Base-by-base conservation (phyloP, 2,329 filamentous ascomycete species). In the Coniochaeta prunicola region DNA sequence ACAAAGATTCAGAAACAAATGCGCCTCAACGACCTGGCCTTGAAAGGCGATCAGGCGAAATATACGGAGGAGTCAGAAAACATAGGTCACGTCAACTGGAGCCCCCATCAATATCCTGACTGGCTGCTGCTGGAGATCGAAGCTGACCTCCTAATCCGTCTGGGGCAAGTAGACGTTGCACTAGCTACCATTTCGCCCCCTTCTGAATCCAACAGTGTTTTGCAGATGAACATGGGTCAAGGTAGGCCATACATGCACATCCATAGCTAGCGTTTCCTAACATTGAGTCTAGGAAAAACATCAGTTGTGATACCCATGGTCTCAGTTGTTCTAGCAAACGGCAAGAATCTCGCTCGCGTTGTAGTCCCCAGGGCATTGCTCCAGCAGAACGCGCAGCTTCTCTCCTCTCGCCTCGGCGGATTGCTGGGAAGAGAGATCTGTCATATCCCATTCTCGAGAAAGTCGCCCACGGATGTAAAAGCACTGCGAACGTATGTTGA, bases 71-170 rank as follows among this genome's bases (percentile, higher is more conserved):
- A 86, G 60, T 63, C 68, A 13, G 59, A 58, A 0, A 82, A 80
- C 55, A 33, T 38, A 0, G 84, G 82, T 0, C 85, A 88, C 64
- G 66, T 64, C 0, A 82, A 85, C 31, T 89, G 86, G 86, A 65
- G 74, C 2, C 79, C 83, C 0, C n/a, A 67, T 0, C 70, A 82
- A 0, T 68, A 78, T 33, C 76, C 84, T 0, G 86, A 90, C 64
- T 89, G 85, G 82, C 67, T 90, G 0, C 72, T 90, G 0, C 69
- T 91, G 0, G 87, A 90, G 61, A 80, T 90, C 15, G 87, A 90
- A 57, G 76, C 79, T 0, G 78, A 88, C 59, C 69, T 90, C 2
- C 73, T 86, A 30, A 84, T 90, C 57, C 79, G 87, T 0, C 72
- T 76, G 0, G 80, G 81, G 2, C 87, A 90, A 62, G 75, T 87